phyloP scores from a whole-genome alignment of 371 early-diverging fungal genomes.

The Rhizopus arrhizus region DNA sequence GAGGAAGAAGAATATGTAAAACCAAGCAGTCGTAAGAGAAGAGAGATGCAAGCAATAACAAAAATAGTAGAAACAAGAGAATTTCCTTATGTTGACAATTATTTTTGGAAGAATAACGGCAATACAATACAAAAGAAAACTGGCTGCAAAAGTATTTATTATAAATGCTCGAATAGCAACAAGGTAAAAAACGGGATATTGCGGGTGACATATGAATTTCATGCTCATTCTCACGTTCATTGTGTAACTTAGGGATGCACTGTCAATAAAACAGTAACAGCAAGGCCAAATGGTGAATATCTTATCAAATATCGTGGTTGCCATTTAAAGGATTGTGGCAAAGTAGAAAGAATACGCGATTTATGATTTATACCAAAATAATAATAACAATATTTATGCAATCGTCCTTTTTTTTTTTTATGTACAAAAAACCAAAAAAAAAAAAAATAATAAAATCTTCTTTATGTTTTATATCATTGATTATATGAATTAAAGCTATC shows the following conservation, averaged over 20 bases:
- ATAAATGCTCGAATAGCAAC: conserved; percentile 53
- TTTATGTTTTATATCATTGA: too few species aligned
- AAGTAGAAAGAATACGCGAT: conserved; percentile 48
- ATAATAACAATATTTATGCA: neutral
- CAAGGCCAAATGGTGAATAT: conserved; percentile 59
- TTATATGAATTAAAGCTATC: neutral
- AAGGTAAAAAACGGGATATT: conserved; percentile 38
- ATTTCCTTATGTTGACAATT: conserved; percentile 54
- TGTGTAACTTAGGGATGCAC: conserved; percentile 44
- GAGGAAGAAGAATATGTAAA: conserved; percentile 16
- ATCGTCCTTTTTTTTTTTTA: too few species aligned
- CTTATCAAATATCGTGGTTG: conserved; percentile 64
- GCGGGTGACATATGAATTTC: conserved; percentile 45
- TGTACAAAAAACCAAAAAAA: neutral
- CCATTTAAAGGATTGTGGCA: conserved; percentile 60
- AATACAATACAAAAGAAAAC: conserved; percentile 64
- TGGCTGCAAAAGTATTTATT: conserved; percentile 64
- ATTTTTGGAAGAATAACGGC: conserved; percentile 67
- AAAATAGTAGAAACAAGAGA: conserved; percentile 68
- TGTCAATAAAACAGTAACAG: conserved; percentile 71
- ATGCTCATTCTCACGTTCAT: conserved; percentile 19
- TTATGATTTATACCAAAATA: conserved; percentile 23
- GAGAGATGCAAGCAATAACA: conserved; percentile 69
- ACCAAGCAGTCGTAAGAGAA: conserved; percentile 52
- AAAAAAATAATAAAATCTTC: neutral